These are phyloP conservation scores for Marasmius sp. DNA, from an alignment of 1,284 basidiomycete species.

Conservation along the genomic window DNA sequence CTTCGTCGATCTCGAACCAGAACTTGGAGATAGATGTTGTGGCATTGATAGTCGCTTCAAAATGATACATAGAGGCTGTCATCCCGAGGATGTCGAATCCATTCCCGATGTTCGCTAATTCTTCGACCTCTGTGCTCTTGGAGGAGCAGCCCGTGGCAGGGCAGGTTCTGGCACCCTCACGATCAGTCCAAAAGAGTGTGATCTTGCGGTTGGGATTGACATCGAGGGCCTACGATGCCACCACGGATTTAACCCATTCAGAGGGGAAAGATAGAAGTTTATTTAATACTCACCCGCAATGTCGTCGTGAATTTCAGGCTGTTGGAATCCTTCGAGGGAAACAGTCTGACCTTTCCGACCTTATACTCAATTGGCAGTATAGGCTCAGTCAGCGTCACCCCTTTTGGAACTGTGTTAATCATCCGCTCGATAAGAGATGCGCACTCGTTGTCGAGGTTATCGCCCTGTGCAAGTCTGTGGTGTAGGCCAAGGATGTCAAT, in stretches of 20 bases:
- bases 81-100: background rate
- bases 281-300: conserved; percentile 1
- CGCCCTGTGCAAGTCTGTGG: background rate
- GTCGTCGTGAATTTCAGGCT: background rate
- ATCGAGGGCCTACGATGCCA: background rate
- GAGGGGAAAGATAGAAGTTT: too few species aligned
- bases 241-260: too few species aligned
- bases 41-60: conserved; percentile 5
- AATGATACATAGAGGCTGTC: background rate
- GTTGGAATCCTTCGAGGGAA: background rate
- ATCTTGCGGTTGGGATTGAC: background rate
- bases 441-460: conserved; percentile 8
- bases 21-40: conserved; percentile 7
- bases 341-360: background rate
- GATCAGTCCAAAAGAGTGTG: conserved; percentile 4
- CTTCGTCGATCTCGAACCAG: conserved; percentile 10
- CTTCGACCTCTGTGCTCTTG: background rate
- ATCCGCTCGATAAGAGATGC: conserved; percentile 9
- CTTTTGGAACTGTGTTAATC: conserved; percentile 16
- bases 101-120: background rate
- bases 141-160: conserved; percentile 1
- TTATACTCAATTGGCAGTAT: conserved; percentile 11
- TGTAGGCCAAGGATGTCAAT: background rate
- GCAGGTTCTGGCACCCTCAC: background rate
- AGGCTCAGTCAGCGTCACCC: conserved; percentile 6